Percentiles rank a stretch among this genome's conserved stretches.
Evolutionary conservation across 2,329 filamentous ascomycete species (phyloP).

Genomic region (Dryadomyces quercus-mongolicae): DNA sequence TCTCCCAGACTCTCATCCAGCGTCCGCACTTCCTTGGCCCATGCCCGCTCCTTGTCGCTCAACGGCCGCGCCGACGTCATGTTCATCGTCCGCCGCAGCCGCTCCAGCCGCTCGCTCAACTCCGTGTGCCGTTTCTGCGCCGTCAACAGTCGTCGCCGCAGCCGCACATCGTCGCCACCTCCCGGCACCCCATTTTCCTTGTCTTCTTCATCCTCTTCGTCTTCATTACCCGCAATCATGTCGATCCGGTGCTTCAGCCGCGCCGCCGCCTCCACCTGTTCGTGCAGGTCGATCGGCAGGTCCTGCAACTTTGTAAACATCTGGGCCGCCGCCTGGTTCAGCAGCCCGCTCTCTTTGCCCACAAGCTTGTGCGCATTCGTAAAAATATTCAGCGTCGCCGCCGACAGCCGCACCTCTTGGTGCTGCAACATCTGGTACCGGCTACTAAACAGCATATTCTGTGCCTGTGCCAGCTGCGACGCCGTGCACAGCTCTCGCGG

Average conservation of each 20-base stretch:
- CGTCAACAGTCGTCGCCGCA: constrained; percentile 44
- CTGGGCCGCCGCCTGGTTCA: constrained; percentile 59
- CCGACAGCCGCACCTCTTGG: constrained; percentile 57
- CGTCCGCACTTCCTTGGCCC: constrained; percentile 27
- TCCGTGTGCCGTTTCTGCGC: constrained; percentile 44
- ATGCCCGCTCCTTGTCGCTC: constrained; percentile 50
- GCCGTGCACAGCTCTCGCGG: constrained; percentile 11
- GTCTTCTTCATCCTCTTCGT: neutral
- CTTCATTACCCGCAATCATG: constrained; percentile 43
- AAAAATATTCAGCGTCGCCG: constrained; percentile 58
- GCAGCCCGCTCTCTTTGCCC: constrained; percentile 53
- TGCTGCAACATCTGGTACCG: constrained; percentile 47
- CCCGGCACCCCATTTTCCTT: neutral
- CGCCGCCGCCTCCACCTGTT: constrained; percentile 54
- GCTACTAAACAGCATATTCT: constrained; percentile 40
- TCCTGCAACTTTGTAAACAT: constrained; percentile 60
- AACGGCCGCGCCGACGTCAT: constrained; percentile 37
- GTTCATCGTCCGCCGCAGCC: constrained; percentile 37
- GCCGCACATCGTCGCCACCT: constrained; percentile 34
- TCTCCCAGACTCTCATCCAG: constrained; percentile 27
- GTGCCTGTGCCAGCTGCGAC: constrained; percentile 28
- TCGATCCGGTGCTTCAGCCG: constrained; percentile 57
- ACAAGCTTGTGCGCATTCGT: constrained; percentile 62
- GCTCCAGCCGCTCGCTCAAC: constrained; percentile 48
- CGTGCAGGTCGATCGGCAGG: constrained; percentile 53